Evolutionary conservation across 2,329 filamentous ascomycete species (phyloP), one percentile per base, ranked within the genome.

Genomic region (Arthroderma uncinatum): DNA sequence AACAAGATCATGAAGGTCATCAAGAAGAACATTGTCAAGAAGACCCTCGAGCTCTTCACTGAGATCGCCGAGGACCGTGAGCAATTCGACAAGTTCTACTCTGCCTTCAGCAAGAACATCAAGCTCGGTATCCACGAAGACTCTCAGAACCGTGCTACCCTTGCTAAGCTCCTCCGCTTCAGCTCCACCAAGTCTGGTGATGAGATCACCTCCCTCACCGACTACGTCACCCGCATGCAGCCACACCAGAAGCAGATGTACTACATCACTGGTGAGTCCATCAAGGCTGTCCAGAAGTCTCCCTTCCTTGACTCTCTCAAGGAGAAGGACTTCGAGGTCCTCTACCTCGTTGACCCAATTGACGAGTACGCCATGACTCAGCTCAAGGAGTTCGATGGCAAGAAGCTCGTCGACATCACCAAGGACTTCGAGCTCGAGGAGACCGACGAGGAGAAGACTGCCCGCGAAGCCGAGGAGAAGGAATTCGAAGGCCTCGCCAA

Each of bases 1-100:
- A 98, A 97, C 88, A 97, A 97, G 90, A 98, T 98, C 83, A 97
- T 97, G 93, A 97, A 97, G 87, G 93, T 97, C 77, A 97, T 97
- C 84, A 95, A 94, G 86, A 98, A 98, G 90, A 98, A 98, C 86
- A 95, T 98, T 65, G 91, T 98, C 83, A 98, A 97, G 91, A 98
- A 98, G 89, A 89, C 89, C 64, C 89, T 98, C 65, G 93, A 98
- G 83, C 89, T 98, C 75, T 98, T 98, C 87, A 84, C 85, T 70
- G 93, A 98, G 82, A 98, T 98, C 64, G 86, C 93, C 59, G 93
- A 98, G 83, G 93, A 98, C 79, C 95, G 95, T 79, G 93, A 98
- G 85, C 89, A 96, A 78, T 98, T 98, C 76, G 93, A 98, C 85
- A 98, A 98, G 86, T 98, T 98, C 86, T 98, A 98, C 86, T 81